These are phyloP conservation scores for Candida broadrunensis DNA, from an alignment of 805 yeast species.

Conservation along the genomic window DNA sequence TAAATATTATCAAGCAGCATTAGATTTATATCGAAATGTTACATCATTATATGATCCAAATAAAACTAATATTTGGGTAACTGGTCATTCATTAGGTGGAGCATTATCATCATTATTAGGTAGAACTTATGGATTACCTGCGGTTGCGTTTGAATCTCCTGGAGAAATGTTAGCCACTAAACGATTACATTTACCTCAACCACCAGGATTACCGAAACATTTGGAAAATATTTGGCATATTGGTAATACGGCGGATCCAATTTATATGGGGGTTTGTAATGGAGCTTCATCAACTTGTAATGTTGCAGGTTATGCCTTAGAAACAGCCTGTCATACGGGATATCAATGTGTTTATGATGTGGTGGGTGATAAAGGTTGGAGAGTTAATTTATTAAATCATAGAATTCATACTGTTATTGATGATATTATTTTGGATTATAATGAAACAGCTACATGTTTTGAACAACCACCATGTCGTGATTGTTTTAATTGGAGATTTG, in stretches of 20 bases:
- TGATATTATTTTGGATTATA: constrained; percentile 67
- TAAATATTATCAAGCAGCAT: constrained; percentile 74
- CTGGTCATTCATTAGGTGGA: constrained; percentile 96
- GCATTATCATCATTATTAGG: constrained; percentile 78
- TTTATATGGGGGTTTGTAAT: constrained; percentile 93
- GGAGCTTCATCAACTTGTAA: constrained; percentile 90
- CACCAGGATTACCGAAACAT: constrained; percentile 81
- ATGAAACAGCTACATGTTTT: constrained; percentile 71
- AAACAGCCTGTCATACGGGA: constrained; percentile 92
- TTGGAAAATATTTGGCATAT: constrained; percentile 89
- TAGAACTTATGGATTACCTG: constrained; percentile 87
- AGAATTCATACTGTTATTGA: constrained; percentile 89
- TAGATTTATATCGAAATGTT: constrained; percentile 76
- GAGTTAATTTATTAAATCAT: constrained; percentile 82
- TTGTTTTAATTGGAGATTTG: constrained; percentile 85
- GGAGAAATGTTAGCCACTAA: constrained; percentile 83
- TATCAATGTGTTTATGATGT: constrained; percentile 84
- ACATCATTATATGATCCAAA: constrained; percentile 59
- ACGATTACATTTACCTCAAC: constrained; percentile 85
- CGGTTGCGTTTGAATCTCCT: constrained; percentile 88
- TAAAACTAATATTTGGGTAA: constrained; percentile 73
- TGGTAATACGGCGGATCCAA: constrained; percentile 97
- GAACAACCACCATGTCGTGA: constrained; percentile 83
- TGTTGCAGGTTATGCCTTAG: constrained; percentile 95
- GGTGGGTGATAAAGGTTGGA: constrained; percentile 88